Percentiles rank a stretch among this genome's conserved stretches.
Evolutionary conservation across 768 basidiomycete genomes (phyloP).

Genomic region (Pulveroboletus ravenelii): DNA sequence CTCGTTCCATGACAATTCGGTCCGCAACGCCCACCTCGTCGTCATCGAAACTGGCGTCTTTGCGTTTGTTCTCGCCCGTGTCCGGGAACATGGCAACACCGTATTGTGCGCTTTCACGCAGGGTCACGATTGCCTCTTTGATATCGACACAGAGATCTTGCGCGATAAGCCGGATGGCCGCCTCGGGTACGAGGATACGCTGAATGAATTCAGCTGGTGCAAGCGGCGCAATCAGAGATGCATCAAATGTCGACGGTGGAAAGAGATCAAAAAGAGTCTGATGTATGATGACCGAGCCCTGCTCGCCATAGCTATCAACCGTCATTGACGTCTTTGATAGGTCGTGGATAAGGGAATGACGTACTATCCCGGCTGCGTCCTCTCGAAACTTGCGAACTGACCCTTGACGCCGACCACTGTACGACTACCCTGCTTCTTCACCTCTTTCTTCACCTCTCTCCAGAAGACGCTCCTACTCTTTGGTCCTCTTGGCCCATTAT

Average conservation of each 20-base stretch:
- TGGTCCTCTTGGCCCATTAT: slow-evolving; percentile 15
- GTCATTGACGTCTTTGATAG: not conserved
- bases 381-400: slow-evolving; percentile 76
- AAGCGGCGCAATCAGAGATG: slow-evolving; percentile 56
- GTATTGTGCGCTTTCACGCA: slow-evolving; percentile 76
- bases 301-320: slow-evolving; percentile 70
- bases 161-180: slow-evolving; percentile 75
- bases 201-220: slow-evolving; percentile 73
- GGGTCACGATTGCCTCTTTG: slow-evolving; percentile 48
- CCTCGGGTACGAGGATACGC: slow-evolving; percentile 86
- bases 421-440: slow-evolving; percentile 61
- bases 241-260: slow-evolving; percentile 54
- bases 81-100: slow-evolving; percentile 82
- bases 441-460: slow-evolving; percentile 57
- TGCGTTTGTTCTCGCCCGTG: slow-evolving; percentile 25
- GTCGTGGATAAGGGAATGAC: slow-evolving; percentile 27
- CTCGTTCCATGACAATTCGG: slow-evolving; percentile 42
- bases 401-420: slow-evolving; percentile 63
- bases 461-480: slow-evolving; percentile 58
- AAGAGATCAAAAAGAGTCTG: slow-evolving; percentile 74
- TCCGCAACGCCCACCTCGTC: slow-evolving; percentile 35
- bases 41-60: slow-evolving; percentile 36
- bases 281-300: slow-evolving; percentile 76
- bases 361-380: slow-evolving; percentile 87
- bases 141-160: slow-evolving; percentile 56